These are phyloP conservation scores for Gastrodia elata DNA, from an alignment of 106 monocot genomes.

Conservation along the genomic window DNA sequence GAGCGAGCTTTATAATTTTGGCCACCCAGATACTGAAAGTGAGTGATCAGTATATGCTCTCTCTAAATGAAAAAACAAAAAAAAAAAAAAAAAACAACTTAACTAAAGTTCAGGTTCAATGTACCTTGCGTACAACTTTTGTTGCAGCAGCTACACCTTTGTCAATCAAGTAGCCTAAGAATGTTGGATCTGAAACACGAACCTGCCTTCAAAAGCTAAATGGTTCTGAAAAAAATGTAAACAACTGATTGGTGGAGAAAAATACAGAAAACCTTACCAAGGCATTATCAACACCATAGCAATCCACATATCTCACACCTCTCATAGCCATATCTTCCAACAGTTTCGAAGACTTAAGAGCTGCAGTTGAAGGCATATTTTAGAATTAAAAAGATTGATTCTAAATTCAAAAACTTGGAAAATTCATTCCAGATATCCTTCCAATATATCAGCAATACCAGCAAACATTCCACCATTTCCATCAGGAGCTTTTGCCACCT, in stretches of 20 bases:
- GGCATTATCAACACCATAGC: conserved; percentile 98
- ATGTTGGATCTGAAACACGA: conserved; percentile 95
- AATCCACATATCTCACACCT: conserved; percentile 88
- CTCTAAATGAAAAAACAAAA: no score
- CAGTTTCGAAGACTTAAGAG: conserved; percentile 72
- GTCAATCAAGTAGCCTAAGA: conserved; percentile 92
- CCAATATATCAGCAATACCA: conserved; percentile 38
- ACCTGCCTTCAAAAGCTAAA: conserved; percentile 43
- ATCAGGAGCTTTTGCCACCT: conserved; percentile 99
- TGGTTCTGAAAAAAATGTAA: no score
- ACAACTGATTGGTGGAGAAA: no score
- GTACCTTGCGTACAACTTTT: conserved; percentile 97
- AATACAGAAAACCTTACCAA: conserved; percentile 40
- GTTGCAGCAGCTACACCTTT: conserved; percentile 88
- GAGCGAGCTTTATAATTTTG: not conserved
- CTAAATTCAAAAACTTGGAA: not conserved
- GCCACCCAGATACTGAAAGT: not conserved
- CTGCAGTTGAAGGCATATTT: conserved; percentile 26
- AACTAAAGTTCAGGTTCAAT: not conserved
- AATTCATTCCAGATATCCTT: not conserved
- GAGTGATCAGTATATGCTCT: not conserved
- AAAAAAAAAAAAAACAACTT: not conserved
- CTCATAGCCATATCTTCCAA: conserved; percentile 94
- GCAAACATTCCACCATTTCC: conserved; percentile 97
- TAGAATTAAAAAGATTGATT: not conserved